Percentiles rank a stretch among this genome's conserved stretches.
Evolutionary conservation across 305 asterid species (phyloP).

Genomic region (Rubia balearica): DNA sequence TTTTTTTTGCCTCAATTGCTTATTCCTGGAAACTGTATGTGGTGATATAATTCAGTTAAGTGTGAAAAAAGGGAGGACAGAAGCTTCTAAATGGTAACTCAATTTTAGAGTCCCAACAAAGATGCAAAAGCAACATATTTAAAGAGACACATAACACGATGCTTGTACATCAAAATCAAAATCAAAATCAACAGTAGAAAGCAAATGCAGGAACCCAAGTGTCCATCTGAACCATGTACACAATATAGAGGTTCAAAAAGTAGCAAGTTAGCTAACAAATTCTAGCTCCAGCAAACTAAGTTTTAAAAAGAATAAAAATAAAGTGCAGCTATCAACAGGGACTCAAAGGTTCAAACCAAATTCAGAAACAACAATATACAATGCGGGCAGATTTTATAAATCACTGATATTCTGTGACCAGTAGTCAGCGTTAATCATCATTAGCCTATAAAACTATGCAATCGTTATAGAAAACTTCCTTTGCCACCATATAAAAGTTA

Average conservation of each 20-base stretch:
- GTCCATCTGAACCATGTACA: neutral
- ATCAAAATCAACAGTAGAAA: too few relatives aligned
- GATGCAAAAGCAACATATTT: neutral
- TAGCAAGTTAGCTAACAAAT: neutral
- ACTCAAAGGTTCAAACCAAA: neutral
- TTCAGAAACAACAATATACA: neutral
- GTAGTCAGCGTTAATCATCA: too few relatives aligned
- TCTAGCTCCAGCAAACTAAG: neutral
- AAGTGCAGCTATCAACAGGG: neutral
- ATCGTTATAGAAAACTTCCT: too few relatives aligned
- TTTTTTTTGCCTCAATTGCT: constrained; percentile 27
- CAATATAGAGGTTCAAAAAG: neutral
- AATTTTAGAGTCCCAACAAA: neutral
- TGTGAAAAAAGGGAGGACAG: neutral
- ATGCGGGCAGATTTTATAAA: neutral
- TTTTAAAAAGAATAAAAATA: neutral
- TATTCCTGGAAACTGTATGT: constrained; percentile 26
- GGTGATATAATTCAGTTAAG: neutral
- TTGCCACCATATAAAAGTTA: too few relatives aligned
- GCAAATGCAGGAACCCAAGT: neutral
- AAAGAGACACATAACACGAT: neutral
- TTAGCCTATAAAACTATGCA: too few relatives aligned
- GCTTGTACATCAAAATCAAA: neutral
- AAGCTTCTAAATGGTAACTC: neutral
- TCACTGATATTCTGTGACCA: neutral